Percentiles rank a stretch among this genome's conserved stretches.
phyloP scores from a whole-genome alignment of 495 filamentous ascomycete species.

The Viridothelium virens region DNA sequence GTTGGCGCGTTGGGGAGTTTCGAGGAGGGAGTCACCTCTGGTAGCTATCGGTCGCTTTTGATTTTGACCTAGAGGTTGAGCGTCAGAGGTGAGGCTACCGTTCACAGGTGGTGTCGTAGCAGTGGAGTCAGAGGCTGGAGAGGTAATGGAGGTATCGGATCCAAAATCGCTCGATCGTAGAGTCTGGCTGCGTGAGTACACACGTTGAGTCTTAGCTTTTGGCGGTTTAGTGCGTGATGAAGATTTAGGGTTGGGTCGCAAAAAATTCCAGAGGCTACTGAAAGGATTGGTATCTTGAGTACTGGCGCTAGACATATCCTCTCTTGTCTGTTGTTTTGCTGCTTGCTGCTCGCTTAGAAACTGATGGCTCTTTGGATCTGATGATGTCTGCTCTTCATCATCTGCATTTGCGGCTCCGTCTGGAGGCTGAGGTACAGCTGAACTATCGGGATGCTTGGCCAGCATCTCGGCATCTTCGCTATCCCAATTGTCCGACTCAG shows the following conservation, averaged over 20 bases:
- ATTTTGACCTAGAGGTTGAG: slow-evolving; percentile 14
- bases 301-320: not conserved
- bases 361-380: slow-evolving; percentile 22
- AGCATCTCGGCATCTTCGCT: slow-evolving; percentile 10
- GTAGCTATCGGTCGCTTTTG: slow-evolving; percentile 33
- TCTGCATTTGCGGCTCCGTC: slow-evolving; percentile 49
- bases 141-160: slow-evolving; percentile 1
- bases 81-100: slow-evolving; percentile 7
- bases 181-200: slow-evolving; percentile 3
- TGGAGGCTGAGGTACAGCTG: slow-evolving; percentile 52
- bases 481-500: slow-evolving; percentile 28
- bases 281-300: slow-evolving; percentile 6
- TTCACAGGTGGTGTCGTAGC: not conserved
- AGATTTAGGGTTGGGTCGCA: not conserved
- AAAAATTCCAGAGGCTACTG: slow-evolving; percentile 6
- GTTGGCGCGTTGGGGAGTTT: slow-evolving; percentile 39
- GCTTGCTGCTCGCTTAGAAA: slow-evolving; percentile 25
- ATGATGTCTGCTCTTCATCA: slow-evolving; percentile 31
- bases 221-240: not conserved
- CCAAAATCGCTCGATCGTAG: not conserved
- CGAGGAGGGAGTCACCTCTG: slow-evolving; percentile 42
- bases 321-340: slow-evolving; percentile 1
- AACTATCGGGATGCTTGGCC: slow-evolving; percentile 1
- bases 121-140: not conserved
- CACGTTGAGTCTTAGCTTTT: not conserved